Percentiles rank a stretch among this genome's conserved stretches.
phyloP scores from a whole-genome alignment of 495 filamentous ascomycete species.

The Penicillium alfredii region DNA sequence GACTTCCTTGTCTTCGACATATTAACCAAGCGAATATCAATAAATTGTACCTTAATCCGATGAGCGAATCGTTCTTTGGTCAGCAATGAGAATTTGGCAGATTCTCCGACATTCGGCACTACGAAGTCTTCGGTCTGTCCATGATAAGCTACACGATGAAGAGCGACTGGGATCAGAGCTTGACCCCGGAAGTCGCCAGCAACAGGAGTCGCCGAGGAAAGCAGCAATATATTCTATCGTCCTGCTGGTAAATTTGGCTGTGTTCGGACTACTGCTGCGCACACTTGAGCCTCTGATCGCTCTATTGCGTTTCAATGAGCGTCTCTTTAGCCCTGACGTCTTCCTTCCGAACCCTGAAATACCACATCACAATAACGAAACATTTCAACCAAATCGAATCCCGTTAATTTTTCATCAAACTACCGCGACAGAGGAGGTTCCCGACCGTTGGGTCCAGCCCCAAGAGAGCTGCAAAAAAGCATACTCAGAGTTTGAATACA shows the following conservation, averaged over 20 bases:
- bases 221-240: not conserved
- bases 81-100: not conserved
- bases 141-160: not conserved
- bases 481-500: constrained; percentile 12
- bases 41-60: too few relatives aligned
- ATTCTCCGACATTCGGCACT: not conserved
- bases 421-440: constrained; percentile 3
- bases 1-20: too few relatives aligned
- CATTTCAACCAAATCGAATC: not conserved
- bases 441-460: constrained; percentile 6
- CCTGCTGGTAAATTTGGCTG: constrained; percentile 13
- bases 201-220: not conserved
- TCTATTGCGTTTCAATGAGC: constrained; percentile 1
- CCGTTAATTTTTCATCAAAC: constrained; percentile 10
- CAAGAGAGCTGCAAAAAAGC: constrained; percentile 8
- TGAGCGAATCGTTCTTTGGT: too few relatives aligned
- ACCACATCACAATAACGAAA: not conserved
- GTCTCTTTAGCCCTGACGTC: constrained; percentile 1
- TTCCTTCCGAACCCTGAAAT: not conserved
- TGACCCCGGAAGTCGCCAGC: not conserved
- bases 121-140: not conserved
- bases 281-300: not conserved
- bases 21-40: too few relatives aligned
- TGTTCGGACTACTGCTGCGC: not conserved
- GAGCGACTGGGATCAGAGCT: not conserved